Evolutionary conservation across 805 yeast species (phyloP).

Genomic region (Pichia nanzhaoensis): DNA sequence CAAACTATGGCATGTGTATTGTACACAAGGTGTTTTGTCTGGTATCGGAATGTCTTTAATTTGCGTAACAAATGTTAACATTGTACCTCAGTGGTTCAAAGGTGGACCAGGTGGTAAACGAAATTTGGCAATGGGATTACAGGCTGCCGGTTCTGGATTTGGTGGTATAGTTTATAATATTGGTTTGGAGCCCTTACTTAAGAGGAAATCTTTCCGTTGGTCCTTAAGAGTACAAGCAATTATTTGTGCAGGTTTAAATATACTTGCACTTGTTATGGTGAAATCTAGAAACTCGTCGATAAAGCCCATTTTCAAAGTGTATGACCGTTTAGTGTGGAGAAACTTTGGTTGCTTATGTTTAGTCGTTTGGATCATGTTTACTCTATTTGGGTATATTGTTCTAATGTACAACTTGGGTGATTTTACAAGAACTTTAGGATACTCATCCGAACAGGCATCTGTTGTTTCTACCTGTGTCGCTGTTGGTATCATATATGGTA

Average conservation of each 20-base stretch:
- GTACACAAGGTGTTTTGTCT: constrained; percentile 61
- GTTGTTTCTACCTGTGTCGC: constrained; percentile 54
- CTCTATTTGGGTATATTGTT: constrained; percentile 56
- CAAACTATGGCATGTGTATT: constrained; percentile 56
- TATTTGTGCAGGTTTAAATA: constrained; percentile 30
- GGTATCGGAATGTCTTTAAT: constrained; percentile 54
- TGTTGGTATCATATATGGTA: constrained; percentile 47
- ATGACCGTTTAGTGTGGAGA: constrained; percentile 36
- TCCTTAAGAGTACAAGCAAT: constrained; percentile 44
- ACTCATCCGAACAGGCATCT: constrained; percentile 46
- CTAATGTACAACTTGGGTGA: constrained; percentile 53
- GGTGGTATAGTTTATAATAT: constrained; percentile 48
- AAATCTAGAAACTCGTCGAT: constrained; percentile 34
- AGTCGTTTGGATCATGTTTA: constrained; percentile 37
- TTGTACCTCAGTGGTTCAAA: constrained; percentile 64
- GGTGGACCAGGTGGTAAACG: constrained; percentile 39
- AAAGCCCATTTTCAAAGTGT: constrained; percentile 31
- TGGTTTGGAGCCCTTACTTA: constrained; percentile 40
- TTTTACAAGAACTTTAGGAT: constrained; percentile 55
- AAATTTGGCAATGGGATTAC: constrained; percentile 44
- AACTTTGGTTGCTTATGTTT: constrained; percentile 31
- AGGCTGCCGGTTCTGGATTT: constrained; percentile 45
- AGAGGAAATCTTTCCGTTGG: constrained; percentile 37
- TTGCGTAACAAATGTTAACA: constrained; percentile 50
- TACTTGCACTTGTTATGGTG: constrained; percentile 30